These are phyloP conservation scores for Amanita muscaria DNA, from an alignment of 768 basidiomycete species.

Conservation along the genomic window DNA sequence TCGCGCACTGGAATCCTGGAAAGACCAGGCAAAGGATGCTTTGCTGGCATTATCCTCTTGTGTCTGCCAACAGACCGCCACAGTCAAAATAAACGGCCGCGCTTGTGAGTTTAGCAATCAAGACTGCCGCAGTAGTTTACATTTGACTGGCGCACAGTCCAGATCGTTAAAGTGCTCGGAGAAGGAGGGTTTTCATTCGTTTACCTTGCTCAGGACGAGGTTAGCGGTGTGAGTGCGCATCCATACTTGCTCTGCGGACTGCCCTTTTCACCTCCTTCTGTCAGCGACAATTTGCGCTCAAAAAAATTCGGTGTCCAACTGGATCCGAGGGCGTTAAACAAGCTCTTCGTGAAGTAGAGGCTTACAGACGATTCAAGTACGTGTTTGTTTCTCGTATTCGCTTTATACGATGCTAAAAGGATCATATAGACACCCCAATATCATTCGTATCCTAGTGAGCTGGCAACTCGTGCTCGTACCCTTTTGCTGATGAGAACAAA, in stretches of 20 bases:
- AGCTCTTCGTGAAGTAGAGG: slow-evolving; percentile 85
- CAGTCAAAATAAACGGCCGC: slow-evolving; percentile 91
- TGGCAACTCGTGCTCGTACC: not conserved
- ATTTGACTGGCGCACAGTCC: slow-evolving; percentile 39
- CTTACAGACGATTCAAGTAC: slow-evolving; percentile 90
- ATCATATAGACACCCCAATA: slow-evolving; percentile 78
- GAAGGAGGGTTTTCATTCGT: slow-evolving; percentile 96
- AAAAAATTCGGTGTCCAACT: slow-evolving; percentile 92
- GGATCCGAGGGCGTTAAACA: slow-evolving; percentile 84
- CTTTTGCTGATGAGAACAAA: not conserved
- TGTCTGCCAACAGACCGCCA: slow-evolving; percentile 72
- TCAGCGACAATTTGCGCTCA: slow-evolving; percentile 87
- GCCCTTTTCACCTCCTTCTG: slow-evolving; percentile 6
- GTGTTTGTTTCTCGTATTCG: slow-evolving; percentile 16
- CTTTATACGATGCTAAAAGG: slow-evolving; percentile 7
- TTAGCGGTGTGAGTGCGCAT: slow-evolving; percentile 56
- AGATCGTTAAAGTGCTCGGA: slow-evolving; percentile 86
- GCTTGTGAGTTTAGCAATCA: slow-evolving; percentile 52
- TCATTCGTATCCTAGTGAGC: slow-evolving; percentile 83
- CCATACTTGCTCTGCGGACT: not conserved
- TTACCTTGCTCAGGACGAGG: slow-evolving; percentile 79
- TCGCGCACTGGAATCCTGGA: slow-evolving; percentile 45
- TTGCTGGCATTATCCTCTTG: slow-evolving; percentile 77
- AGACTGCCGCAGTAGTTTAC: slow-evolving; percentile 5
- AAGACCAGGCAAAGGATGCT: slow-evolving; percentile 75